Evolutionary conservation across 306 rosid genomes (phyloP), one percentile per base, ranked within the genome.

Genomic region (Sicyos edulis): DNA sequence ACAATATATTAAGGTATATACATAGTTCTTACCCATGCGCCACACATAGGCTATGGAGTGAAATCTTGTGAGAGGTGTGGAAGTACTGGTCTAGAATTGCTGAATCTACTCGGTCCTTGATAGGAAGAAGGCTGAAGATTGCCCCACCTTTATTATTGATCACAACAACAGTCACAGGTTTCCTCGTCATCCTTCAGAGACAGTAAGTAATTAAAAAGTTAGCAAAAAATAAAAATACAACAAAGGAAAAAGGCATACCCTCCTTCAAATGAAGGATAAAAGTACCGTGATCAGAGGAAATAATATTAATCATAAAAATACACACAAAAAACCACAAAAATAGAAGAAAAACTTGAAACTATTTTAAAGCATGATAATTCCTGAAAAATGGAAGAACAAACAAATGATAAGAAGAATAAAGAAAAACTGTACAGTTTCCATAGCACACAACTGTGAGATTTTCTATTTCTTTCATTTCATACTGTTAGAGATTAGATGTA

Each of bases 111-210:
- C 73, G 87, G 71, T 90, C 86, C 52, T 89, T 95, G 76, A 88
- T 73, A 10, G 98, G 96, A 78, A 92, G 96, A 65, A 82, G 82
- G 74, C 98, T 87, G 85, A 92, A 92, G 79, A 92, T 92, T 73
- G 87, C 98, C 80, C 98, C 98, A 74, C 98, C 98, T 34, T 82
- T 96, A 80, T 92, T 92, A 80, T 92, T 92, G 74, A 87, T 75
- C 75, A 90, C 91, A 58, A 92, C 75, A 70, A 92, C 78, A 6
- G 93, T 90, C 88, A 92, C 86, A 66, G 98, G 96, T 83, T 88
- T 92, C 87, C 98, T 86, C 74, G 76, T 65, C 49, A 75, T 76
- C 91, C 98, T 92, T 74, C 78, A 86, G 68, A 59, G 63, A 74
- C 60, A 63, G 62, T 50, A 59, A 65, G 72, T 56, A 29, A 40